Percentiles rank a stretch among this genome's conserved stretches.
Conservation (phyloP, 2,329 filamentous ascomycete species). For the Aspergillus pseudonomiae region DNA sequence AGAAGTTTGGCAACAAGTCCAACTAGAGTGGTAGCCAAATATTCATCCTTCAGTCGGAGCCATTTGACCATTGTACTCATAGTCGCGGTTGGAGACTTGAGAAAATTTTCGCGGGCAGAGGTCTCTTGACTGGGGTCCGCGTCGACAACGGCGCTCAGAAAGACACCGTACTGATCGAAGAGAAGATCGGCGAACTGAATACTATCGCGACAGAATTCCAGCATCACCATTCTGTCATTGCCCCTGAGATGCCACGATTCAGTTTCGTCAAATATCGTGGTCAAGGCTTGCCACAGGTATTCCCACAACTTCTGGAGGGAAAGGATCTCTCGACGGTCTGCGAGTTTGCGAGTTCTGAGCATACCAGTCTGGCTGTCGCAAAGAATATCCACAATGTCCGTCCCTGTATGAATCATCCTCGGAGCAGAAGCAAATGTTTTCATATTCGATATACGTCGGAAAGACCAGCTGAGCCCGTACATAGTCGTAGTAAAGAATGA, state of each 20-base stretch:
- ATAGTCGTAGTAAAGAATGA: constrained; percentile 60
- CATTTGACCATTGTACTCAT: constrained; percentile 77
- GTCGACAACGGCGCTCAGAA: constrained; percentile 69
- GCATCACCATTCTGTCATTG: constrained; percentile 77
- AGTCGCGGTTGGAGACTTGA: constrained; percentile 66
- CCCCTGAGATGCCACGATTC: constrained; percentile 74
- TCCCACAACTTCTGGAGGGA: constrained; percentile 80
- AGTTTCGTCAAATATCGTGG: constrained; percentile 78
- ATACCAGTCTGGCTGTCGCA: constrained; percentile 66
- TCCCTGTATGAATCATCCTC: constrained; percentile 63
- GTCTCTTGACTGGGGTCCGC: constrained; percentile 44
- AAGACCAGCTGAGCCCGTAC: constrained; percentile 58
- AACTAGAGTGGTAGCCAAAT: constrained; percentile 80
- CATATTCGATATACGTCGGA: constrained; percentile 58
- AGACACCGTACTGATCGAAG: constrained; percentile 81
- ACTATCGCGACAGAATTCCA: constrained; percentile 89
- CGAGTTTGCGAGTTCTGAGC: constrained; percentile 60
- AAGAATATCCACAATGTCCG: constrained; percentile 65
- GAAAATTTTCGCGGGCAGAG: constrained; percentile 55
- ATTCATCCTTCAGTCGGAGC: constrained; percentile 86
- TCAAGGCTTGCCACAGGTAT: constrained; percentile 78
- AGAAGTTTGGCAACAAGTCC: constrained; percentile 83
- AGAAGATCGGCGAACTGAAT: constrained; percentile 91
- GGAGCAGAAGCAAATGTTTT: constrained; percentile 63
- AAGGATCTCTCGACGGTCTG: constrained; percentile 62